Evolutionary conservation across 768 basidiomycete species (phyloP).

Genomic region (Coprinellus micaceus): DNA sequence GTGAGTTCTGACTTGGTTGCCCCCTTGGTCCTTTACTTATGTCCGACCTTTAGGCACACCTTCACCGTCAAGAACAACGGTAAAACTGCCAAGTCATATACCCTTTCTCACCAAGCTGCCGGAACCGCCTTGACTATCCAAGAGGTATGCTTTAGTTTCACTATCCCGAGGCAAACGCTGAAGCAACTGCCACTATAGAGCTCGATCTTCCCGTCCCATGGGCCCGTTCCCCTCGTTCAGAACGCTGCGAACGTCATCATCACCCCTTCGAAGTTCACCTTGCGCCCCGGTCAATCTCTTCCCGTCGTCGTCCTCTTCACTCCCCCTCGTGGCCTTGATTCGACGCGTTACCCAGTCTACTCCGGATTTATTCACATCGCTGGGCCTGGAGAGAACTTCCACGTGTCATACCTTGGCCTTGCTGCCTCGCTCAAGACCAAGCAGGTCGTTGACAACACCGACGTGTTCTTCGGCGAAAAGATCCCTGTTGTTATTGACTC

Average conservation of each 20-base stretch:
- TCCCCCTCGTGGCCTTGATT: conserved; percentile 39
- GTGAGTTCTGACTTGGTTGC: conserved; percentile 28
- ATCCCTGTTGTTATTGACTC: conserved; percentile 40
- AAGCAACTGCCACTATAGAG: not conserved
- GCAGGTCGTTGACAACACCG: conserved; percentile 48
- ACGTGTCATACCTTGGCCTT: conserved; percentile 43
- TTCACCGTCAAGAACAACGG: conserved; percentile 50
- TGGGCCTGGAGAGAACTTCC: conserved; percentile 30
- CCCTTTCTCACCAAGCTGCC: conserved; percentile 52
- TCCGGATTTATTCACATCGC: conserved; percentile 51
- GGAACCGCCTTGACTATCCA: conserved; percentile 48
- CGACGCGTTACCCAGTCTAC: conserved; percentile 49
- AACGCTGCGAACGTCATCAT: conserved; percentile 44
- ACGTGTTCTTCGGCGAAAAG: conserved; percentile 38
- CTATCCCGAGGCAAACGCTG: not conserved
- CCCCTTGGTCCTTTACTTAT: not conserved
- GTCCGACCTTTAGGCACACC: conserved; percentile 28
- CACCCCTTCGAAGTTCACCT: conserved; percentile 38
- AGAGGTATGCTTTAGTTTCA: conserved; percentile 26
- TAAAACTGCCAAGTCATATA: conserved; percentile 37
- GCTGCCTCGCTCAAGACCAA: conserved; percentile 38
- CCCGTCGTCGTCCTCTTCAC: conserved; percentile 40
- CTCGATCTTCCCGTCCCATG: conserved; percentile 29
- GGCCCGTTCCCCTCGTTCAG: conserved; percentile 46
- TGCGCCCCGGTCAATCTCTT: conserved; percentile 36